Conservation (phyloP, 2,329 filamentous ascomycete species). For the Juglanconis oblonga region DNA sequence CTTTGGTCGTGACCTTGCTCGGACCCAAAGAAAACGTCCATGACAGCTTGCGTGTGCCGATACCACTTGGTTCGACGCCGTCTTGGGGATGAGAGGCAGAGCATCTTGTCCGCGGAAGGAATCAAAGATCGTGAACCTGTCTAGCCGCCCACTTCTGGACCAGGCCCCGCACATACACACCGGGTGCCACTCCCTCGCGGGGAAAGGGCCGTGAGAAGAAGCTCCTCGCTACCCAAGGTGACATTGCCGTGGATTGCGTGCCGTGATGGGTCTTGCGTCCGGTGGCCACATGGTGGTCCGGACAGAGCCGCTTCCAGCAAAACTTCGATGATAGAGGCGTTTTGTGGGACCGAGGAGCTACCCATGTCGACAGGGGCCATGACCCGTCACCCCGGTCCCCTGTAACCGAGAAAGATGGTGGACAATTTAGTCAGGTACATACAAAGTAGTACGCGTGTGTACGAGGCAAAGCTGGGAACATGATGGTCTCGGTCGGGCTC, state of each 20-base stretch:
- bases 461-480: too few relatives aligned
- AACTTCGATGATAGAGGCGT: neutral
- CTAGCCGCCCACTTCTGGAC: neutral
- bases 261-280: neutral
- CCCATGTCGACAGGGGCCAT: slow-evolving; percentile 11
- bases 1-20: neutral
- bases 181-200: neutral
- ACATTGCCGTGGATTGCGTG: neutral
- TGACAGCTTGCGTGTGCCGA: neutral
- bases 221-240: neutral
- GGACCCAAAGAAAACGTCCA: neutral
- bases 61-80: too few relatives aligned
- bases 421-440: neutral
- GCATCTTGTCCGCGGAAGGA: neutral
- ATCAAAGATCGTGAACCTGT: too few relatives aligned
- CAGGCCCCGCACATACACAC: neutral
- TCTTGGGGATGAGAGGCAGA: neutral
- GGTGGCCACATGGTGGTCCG: neutral
- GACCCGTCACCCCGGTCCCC: neutral
- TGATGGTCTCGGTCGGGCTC: too few relatives aligned
- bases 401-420: neutral
- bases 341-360: slow-evolving; percentile 6
- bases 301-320: slow-evolving; percentile 1
- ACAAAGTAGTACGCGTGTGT: too few relatives aligned
- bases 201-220: neutral